Evolutionary conservation across 1,139 yeast species (phyloP), one percentile per base, ranked within the genome.

Genomic region (Kurtzmaniella quercitrusa): DNA sequence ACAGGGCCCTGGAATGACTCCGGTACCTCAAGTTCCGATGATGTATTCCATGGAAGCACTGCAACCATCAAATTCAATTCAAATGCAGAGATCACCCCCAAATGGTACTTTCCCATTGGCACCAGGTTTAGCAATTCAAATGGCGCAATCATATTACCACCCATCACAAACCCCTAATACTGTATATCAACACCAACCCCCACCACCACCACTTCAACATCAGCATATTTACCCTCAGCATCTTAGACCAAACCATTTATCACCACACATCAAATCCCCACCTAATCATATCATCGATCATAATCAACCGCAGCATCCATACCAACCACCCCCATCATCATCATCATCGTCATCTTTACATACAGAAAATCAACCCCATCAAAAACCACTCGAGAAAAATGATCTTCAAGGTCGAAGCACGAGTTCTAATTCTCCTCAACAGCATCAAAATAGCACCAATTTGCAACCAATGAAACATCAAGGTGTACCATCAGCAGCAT

Each of bases 21-120:
- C 9, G 12, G 42, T 34, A 18, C 46, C 37, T 28, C 40, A 41
- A 23, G 37, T 39, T 8, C 48, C 37, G 23, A 40, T 44, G 32
- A 39, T 38, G 8, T 34, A 34, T n/a, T 20, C 37, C 11, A 14
- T 34, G 15, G 37, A 34, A 18, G 22, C 20, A 2, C 30, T 18
- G 9, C 42, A 40, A 28, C 33, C 19, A 12, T 11, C 28, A 20
- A 26, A 26, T 26, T 5, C 30, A 26, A 26, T 26, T 9, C 30
- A 5, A 9, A 26, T 26, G n/a, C 30, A 26, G 30, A 12, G 30
- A 6, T 14, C 30, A 33, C 11, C 36, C 12, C 14, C 36, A 33
- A 33, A 33, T 33, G 36, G n/a, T 9, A 14, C n/a, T 4, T 26
- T 11, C n/a, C 20, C 36, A 16, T 9, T 33, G 17, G 34, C 19